Evolutionary conservation across 495 filamentous ascomycete species (phyloP).

Genomic region (Tuber melanosporum): DNA sequence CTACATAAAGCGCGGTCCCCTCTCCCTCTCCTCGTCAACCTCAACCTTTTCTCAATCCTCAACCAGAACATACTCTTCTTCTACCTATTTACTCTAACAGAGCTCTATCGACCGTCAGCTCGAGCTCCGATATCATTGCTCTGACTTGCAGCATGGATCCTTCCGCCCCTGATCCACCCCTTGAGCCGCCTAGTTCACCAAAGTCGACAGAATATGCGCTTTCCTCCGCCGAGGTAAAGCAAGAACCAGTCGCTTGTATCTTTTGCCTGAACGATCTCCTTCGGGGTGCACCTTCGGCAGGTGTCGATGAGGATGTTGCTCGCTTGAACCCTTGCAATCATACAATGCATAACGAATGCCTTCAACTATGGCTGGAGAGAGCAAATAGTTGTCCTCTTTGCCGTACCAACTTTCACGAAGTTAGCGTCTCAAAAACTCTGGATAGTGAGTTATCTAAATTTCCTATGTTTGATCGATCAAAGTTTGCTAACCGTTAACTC

Average conservation of each 20-base stretch:
- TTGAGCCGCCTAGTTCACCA: constrained; percentile 17
- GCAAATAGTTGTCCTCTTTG: constrained; percentile 98
- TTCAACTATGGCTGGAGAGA: constrained; percentile 87
- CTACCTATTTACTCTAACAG: neutral
- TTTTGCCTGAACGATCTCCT: constrained; percentile 37
- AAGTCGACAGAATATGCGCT: constrained; percentile 13
- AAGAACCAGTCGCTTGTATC: constrained; percentile 35
- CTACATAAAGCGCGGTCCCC: constrained; percentile 35
- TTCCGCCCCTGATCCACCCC: constrained; percentile 9
- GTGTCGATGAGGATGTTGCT: constrained; percentile 34
- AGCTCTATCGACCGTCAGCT: neutral
- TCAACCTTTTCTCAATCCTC: neutral
- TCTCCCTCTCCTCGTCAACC: constrained; percentile 26
- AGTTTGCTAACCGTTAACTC: constrained; percentile 44
- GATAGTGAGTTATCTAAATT: constrained; percentile 58
- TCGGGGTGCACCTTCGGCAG: constrained; percentile 16
- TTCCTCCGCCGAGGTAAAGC: constrained; percentile 20
- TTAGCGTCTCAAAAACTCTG: constrained; percentile 68
- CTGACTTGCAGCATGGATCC: constrained; percentile 19
- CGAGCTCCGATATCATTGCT: neutral
- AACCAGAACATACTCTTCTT: neutral
- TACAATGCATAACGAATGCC: constrained; percentile 80
- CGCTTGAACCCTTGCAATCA: constrained; percentile 63
- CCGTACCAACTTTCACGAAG: constrained; percentile 79
- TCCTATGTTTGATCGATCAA: constrained; percentile 2